A percentile compares a stretch with the other conserved stretches of the same genome.
These are phyloP conservation scores for Bryoglossum gracile DNA, from an alignment of 495 filamentous ascomycete species.

Conservation along the genomic window DNA sequence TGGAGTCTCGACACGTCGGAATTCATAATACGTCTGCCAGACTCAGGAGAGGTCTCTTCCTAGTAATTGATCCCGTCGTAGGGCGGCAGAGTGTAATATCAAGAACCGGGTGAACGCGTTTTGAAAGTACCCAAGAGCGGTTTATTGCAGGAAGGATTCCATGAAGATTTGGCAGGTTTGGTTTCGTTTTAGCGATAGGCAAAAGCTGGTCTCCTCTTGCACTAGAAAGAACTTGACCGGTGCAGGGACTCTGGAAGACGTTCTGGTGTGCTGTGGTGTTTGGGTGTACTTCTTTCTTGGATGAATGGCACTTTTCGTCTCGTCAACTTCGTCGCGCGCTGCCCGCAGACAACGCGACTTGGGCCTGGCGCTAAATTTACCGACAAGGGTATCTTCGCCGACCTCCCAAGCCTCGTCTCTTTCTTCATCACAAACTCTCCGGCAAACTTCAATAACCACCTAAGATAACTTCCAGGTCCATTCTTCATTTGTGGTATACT, in stretches of 20 bases:
- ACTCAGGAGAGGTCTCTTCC: background rate
- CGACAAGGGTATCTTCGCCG: too few relatives aligned
- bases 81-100: background rate
- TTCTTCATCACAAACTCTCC: too few relatives aligned
- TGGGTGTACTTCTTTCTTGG: background rate
- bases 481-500: too few relatives aligned
- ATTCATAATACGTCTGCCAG: conserved; percentile 4
- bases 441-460: too few relatives aligned
- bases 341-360: background rate
- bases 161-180: background rate
- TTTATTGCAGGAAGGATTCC: conserved; percentile 1
- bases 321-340: too few relatives aligned
- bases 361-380: too few relatives aligned
- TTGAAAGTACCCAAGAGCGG: background rate
- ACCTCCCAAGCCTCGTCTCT: too few relatives aligned
- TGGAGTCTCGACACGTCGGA: conserved; percentile 11
- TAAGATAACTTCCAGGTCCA: too few relatives aligned
- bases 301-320: too few relatives aligned
- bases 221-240: background rate
- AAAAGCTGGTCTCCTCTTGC: background rate
- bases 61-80: background rate
- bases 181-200: background rate
- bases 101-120: background rate
- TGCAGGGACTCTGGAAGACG: background rate
- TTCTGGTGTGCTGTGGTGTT: background rate